Evolutionary conservation across 2,329 filamentous ascomycete species (phyloP).

Genomic region (Beauveria bassiana): DNA sequence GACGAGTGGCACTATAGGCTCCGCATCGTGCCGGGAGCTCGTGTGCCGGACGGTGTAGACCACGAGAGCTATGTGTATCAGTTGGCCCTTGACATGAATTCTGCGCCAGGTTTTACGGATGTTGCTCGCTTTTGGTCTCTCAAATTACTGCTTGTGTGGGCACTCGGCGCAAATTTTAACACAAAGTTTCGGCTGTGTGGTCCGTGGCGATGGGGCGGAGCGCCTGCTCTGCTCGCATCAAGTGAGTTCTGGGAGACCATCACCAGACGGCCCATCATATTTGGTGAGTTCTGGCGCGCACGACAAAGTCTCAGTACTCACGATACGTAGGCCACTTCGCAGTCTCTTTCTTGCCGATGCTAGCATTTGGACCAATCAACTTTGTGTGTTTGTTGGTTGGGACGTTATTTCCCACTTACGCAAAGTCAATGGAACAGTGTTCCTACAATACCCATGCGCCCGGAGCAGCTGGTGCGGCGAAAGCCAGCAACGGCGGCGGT

Average conservation of each 20-base stretch:
- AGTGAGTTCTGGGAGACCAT: background rate
- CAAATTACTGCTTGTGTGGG: background rate
- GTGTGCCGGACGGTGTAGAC: background rate
- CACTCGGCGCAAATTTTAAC: background rate
- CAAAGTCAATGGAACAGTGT: background rate
- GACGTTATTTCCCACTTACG: background rate
- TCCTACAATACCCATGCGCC: background rate
- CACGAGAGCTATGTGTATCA: background rate
- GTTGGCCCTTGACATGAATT: background rate
- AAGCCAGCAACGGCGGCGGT: too few species aligned
- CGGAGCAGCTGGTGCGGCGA: too few species aligned
- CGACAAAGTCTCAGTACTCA: background rate
- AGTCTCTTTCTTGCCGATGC: background rate
- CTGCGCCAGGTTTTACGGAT: background rate
- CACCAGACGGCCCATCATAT: background rate
- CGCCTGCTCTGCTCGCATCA: background rate
- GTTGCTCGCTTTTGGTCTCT: background rate
- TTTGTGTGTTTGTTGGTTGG: background rate
- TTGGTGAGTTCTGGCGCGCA: background rate
- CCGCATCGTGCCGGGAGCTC: background rate
- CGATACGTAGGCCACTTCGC: background rate
- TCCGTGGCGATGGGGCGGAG: background rate
- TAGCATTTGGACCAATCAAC: background rate
- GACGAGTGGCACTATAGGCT: background rate
- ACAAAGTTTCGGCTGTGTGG: background rate